Conservation (phyloP, 768 basidiomycete genomes). For the Hericium erinaceus region DNA sequence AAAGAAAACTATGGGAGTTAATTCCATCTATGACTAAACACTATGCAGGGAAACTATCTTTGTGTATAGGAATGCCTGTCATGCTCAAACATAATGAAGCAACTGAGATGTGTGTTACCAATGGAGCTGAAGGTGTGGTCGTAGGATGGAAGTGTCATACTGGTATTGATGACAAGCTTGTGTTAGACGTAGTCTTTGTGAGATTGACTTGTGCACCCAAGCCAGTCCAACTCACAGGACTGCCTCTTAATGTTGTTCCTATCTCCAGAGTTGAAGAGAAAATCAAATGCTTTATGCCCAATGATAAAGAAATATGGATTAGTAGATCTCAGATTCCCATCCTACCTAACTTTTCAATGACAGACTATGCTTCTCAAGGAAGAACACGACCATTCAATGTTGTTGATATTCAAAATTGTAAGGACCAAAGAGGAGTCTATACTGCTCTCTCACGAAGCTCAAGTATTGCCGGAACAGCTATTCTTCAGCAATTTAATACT, state of each 20-base stretch:
- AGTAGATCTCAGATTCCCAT: slow-evolving; percentile 9
- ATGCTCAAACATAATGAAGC: slow-evolving; percentile 16
- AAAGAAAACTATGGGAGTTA: slow-evolving; percentile 16
- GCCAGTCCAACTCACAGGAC: slow-evolving; percentile 3
- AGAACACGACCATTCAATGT: slow-evolving; percentile 12
- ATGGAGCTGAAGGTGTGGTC: slow-evolving; percentile 17
- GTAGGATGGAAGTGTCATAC: slow-evolving; percentile 5
- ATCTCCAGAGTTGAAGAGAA: neutral
- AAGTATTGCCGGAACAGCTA: slow-evolving; percentile 6
- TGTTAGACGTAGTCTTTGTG: slow-evolving; percentile 10
- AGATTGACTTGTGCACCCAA: slow-evolving; percentile 5
- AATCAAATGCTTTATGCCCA: slow-evolving; percentile 4
- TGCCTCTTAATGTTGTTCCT: slow-evolving; percentile 16
- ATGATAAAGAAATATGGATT: neutral
- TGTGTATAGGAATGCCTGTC: slow-evolving; percentile 18
- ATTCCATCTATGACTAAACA: slow-evolving; percentile 11
- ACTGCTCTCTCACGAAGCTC: slow-evolving; percentile 16
- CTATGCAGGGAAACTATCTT: slow-evolving; percentile 9
- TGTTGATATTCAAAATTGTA: slow-evolving; percentile 9
- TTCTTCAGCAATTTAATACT: slow-evolving; percentile 10
- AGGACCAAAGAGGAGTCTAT: slow-evolving; percentile 11
- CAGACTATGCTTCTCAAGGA: slow-evolving; percentile 17
- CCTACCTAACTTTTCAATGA: slow-evolving; percentile 18
- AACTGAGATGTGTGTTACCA: slow-evolving; percentile 17
- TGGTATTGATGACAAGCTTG: neutral